phyloP scores from a whole-genome alignment of 805 yeast species.

The Wickerhamomyces xylosicus region DNA sequence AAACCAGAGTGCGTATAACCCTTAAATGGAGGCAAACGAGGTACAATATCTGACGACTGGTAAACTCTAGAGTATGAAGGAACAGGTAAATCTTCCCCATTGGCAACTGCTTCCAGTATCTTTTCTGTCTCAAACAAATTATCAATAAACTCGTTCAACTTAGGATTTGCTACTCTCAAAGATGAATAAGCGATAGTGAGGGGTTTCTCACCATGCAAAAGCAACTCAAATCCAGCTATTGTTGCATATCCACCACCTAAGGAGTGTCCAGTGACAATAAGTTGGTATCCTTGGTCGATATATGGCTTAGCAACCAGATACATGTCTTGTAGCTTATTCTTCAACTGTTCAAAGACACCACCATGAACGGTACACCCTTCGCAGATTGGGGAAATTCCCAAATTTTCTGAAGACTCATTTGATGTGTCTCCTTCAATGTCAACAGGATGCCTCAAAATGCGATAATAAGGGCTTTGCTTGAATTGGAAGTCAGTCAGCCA shows the following conservation, averaged over 20 bases:
- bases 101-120: conserved; percentile 18
- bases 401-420: conserved; percentile 1
- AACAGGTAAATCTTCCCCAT: conserved; percentile 21
- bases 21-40: conserved; percentile 44
- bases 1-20: conserved; percentile 24
- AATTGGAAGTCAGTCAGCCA: conserved; percentile 51
- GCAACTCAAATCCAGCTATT: conserved; percentile 52
- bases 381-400: conserved; percentile 24
- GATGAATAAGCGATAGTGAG: conserved; percentile 50
- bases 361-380: conserved; percentile 47
- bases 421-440: conserved; percentile 1
- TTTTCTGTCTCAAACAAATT: conserved; percentile 29
- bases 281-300: conserved; percentile 31
- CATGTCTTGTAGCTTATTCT: conserved; percentile 29
- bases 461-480: conserved; percentile 35
- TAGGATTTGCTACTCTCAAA: conserved; percentile 52
- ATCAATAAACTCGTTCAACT: conserved; percentile 43
- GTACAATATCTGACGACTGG: conserved; percentile 49
- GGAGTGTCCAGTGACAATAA: conserved; percentile 64
- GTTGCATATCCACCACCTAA: conserved; percentile 65
- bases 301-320: conserved; percentile 23
- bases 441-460: conserved; percentile 18
- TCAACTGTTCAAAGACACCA: conserved; percentile 46
- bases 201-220: conserved; percentile 42
- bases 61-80: conserved; percentile 38